Conservation (phyloP, 2,329 filamentous ascomycete species). For the Paecilomyces niveus region DNA sequence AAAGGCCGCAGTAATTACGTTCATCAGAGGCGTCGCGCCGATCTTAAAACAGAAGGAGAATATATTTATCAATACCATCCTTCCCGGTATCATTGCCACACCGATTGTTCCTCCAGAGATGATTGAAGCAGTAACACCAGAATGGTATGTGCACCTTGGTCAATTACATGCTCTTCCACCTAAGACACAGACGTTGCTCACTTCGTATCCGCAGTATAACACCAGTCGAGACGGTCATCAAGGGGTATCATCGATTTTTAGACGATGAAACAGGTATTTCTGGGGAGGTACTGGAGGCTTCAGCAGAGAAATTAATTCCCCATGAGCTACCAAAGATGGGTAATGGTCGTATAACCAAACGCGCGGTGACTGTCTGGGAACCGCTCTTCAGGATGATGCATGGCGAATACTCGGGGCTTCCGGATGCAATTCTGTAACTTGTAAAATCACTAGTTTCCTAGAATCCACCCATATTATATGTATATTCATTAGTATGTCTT, state of each 20-base stretch:
- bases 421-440: constrained; percentile 28
- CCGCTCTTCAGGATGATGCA: constrained; percentile 41
- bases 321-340: constrained; percentile 28
- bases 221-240: constrained; percentile 37
- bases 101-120: constrained; percentile 40
- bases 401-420: constrained; percentile 35
- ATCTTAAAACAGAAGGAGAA: constrained; percentile 41
- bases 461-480: background rate
- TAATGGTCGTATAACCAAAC: constrained; percentile 37
- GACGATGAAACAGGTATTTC: constrained; percentile 35
- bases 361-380: constrained; percentile 44
- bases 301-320: constrained; percentile 34
- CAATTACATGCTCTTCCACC: background rate
- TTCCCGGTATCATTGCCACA: constrained; percentile 43
- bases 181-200: background rate
- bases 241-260: constrained; percentile 41
- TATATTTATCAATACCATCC: constrained; percentile 42
- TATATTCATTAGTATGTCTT: background rate
- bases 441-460: background rate
- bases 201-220: constrained; percentile 24
- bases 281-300: constrained; percentile 42
- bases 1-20: constrained; percentile 42
- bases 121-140: constrained; percentile 32
- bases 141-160: constrained; percentile 1
- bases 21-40: constrained; percentile 33